Percentiles rank a stretch among this genome's conserved stretches.
Evolutionary conservation across 1,139 yeast species (phyloP).

Genomic region (Groenewaldozyma auringiensis): DNA sequence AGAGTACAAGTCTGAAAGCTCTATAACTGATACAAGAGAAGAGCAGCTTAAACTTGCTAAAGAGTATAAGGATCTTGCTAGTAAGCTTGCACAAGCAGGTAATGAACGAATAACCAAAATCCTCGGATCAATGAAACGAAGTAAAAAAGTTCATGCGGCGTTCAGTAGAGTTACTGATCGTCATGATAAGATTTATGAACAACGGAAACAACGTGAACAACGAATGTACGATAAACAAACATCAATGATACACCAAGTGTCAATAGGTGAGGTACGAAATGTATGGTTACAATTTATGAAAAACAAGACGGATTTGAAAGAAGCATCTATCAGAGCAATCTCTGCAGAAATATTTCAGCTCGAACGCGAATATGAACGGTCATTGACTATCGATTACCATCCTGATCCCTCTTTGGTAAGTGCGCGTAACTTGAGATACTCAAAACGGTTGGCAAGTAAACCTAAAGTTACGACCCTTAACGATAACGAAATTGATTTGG

Average conservation of each 20-base stretch:
- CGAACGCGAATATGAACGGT: constrained; percentile 20
- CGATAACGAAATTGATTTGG: constrained; percentile 15
- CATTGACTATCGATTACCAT: neutral
- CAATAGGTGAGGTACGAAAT: constrained; percentile 24
- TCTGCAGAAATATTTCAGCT: constrained; percentile 18
- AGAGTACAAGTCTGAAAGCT: no score
- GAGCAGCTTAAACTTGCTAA: constrained; percentile 25
- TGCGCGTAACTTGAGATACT: constrained; percentile 13
- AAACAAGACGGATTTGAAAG: constrained; percentile 20
- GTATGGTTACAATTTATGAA: constrained; percentile 27
- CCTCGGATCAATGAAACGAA: constrained; percentile 22
- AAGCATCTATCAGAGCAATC: constrained; percentile 17
- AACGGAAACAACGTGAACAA: constrained; percentile 14
- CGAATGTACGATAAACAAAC: constrained; percentile 19
- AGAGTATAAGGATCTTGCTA: constrained; percentile 26
- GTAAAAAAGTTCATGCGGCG: constrained; percentile 16
- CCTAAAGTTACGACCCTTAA: constrained; percentile 14
- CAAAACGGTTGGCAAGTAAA: constrained; percentile 10
- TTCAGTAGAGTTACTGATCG: constrained; percentile 19
- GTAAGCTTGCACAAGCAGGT: constrained; percentile 23
- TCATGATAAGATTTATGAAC: constrained; percentile 20
- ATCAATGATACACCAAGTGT: constrained; percentile 19
- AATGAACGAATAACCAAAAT: constrained; percentile 24
- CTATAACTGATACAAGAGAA: constrained; percentile 12
- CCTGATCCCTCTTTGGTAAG: constrained; percentile 9